Base-by-base conservation (phyloP, 176 grass and related monocot species). In the Cocos nucifera region DNA sequence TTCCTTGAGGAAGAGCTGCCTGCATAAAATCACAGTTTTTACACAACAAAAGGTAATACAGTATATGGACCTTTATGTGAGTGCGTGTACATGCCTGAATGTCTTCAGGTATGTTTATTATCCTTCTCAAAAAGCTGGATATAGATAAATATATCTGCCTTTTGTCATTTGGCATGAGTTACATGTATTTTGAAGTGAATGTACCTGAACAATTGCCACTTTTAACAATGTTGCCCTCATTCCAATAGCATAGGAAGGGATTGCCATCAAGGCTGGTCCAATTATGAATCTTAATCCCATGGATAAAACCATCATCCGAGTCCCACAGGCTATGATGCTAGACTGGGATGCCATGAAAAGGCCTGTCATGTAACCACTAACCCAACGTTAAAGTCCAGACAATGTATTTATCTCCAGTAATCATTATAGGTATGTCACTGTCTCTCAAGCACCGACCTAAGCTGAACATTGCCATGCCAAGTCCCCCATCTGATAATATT, bases 391-490 rank as follows among this genome's bases (percentile, higher is more conserved):
- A 22, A 29, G 23, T 6, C 16, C 32, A 59, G 49, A 24, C 22
- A 63, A 54, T 76, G 35, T 44, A 0, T 44, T 9, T 12, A 14
- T 44, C 10, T 44, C 35, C 35, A 64, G 18, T 58, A 60, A 8
- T 71, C 22, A 62, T 8, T 59, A 58, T 74, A n/a, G 22, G 16
- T 12, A 59, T 63, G 23, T 58, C 35, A 44, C 9, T 44, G 5
- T 44, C 35, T 44, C 35, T 44, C 17, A 39, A 66, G 53, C 61
- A 51, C 66, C 25, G 49, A 90, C 91, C 90, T 82, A 95, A 58
- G 68, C 90, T 95, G 67, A 95, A 87, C 90, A 95, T 95, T 63
- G 90, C 90, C 90, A 95, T 95, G 64, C 90, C 90, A 63, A 95
- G 64, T 23, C 90, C 90, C 39, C 90, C 90, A 75, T 95, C 86